A percentile compares a stretch with the other conserved stretches of the same genome.
Evolutionary conservation across 192 early-diverging fungal genomes (phyloP).

Genomic region (Funneliformis mosseae): DNA sequence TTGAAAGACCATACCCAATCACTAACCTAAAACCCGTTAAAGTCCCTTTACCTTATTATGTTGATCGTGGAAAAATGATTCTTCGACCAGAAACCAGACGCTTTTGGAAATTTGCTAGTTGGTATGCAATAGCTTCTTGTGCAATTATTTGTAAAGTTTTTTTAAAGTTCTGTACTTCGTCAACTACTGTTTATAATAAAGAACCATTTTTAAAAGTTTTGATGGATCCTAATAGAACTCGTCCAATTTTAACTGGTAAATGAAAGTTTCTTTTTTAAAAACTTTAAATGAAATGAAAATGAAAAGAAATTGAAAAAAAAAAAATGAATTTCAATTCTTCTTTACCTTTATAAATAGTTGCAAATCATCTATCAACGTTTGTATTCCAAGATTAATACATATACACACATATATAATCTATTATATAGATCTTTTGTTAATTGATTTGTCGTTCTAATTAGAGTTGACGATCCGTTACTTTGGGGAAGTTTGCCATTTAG

Average conservation of each 20-base stretch:
- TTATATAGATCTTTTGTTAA: background rate
- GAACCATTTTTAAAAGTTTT: constrained; percentile 62
- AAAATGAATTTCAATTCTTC: background rate
- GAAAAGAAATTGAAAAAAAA: background rate
- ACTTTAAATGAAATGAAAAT: background rate
- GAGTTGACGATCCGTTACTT: constrained; percentile 71
- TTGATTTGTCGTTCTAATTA: constrained; percentile 13
- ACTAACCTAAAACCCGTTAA: background rate
- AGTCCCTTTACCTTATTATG: constrained; percentile 26
- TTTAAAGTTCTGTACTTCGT: constrained; percentile 28
- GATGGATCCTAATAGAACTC: constrained; percentile 54
- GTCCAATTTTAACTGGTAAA: constrained; percentile 68
- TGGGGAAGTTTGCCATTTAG: constrained; percentile 72
- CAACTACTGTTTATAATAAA: constrained; percentile 52
- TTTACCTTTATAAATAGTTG: constrained; percentile 46
- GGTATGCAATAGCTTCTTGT: constrained; percentile 30
- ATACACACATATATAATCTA: background rate
- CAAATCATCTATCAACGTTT: constrained; percentile 72
- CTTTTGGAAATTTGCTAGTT: constrained; percentile 39
- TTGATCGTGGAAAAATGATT: constrained; percentile 20
- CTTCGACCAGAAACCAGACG: background rate
- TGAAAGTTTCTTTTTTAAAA: background rate
- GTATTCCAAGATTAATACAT: constrained; percentile 23
- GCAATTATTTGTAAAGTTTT: constrained; percentile 41
- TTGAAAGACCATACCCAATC: background rate